Evolutionary conservation across 78 protist genomes (phyloP).

Genomic region (Chrysochromulina tobinii): DNA sequence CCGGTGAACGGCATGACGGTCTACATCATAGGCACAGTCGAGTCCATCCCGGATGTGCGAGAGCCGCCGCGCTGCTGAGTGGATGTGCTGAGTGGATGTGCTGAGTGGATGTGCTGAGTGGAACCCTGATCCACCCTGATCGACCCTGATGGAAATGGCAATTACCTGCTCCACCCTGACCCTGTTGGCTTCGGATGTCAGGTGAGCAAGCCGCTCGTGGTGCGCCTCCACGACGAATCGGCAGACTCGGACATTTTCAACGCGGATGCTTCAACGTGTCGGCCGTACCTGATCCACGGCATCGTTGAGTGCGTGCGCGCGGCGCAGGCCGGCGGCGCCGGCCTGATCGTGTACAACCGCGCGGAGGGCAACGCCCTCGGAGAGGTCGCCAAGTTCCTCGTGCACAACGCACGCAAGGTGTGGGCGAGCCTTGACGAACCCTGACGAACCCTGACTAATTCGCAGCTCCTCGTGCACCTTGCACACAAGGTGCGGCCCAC

Average conservation of each 20-base stretch:
- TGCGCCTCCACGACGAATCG: conserved; percentile 57
- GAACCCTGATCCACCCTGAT: no score
- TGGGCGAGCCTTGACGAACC: no score
- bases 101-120: no score
- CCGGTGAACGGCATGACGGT: conserved; percentile 25
- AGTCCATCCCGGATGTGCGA: not conserved
- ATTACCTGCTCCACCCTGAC: no score
- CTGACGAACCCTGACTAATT: no score
- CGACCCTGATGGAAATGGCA: no score
- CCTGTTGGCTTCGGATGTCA: no score
- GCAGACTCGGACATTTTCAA: conserved; percentile 54
- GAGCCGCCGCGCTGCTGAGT: not conserved
- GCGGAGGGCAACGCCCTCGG: conserved; percentile 54
- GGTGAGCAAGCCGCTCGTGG: not conserved
- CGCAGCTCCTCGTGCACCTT: no score
- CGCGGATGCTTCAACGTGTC: conserved; percentile 40
- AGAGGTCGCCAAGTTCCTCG: conserved; percentile 51
- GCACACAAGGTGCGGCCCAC: no score
- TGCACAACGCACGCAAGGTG: conserved; percentile 48
- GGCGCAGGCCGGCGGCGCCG: conserved; percentile 49
- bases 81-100: no score
- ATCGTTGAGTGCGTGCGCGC: conserved; percentile 40
- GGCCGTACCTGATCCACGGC: conserved; percentile 40
- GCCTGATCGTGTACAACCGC: conserved; percentile 47
- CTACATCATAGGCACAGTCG: not conserved